Conservation (phyloP, 208 protist genomes). For the Phytomonas serpens region DNA sequence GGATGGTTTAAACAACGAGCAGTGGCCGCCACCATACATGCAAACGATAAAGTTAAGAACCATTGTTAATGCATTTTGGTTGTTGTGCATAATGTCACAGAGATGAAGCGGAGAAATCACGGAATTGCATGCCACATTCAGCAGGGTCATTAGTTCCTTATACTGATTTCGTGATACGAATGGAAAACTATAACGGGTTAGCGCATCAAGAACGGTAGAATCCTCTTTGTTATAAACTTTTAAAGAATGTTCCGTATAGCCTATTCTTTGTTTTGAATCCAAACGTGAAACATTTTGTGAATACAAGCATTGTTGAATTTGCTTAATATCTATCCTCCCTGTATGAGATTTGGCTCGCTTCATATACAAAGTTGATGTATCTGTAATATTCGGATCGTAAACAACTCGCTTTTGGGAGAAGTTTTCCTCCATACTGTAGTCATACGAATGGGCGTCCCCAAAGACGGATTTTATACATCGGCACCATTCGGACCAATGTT, state of each 20-base stretch:
- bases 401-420: slow-evolving; percentile 20
- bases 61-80: slow-evolving; percentile 48
- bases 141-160: not conserved
- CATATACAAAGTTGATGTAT: slow-evolving; percentile 45
- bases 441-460: slow-evolving; percentile 37
- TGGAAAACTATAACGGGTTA: not conserved
- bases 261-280: not conserved
- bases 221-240: not conserved
- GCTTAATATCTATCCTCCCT: slow-evolving; percentile 36
- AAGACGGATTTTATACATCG: slow-evolving; percentile 46
- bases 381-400: slow-evolving; percentile 75
- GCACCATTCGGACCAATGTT: slow-evolving; percentile 71
- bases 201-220: not conserved
- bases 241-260: not conserved
- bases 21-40: slow-evolving; percentile 71
- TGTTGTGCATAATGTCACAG: slow-evolving; percentile 45
- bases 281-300: slow-evolving; percentile 11
- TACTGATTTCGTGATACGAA: not conserved
- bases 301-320: slow-evolving; percentile 43
- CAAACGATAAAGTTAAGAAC: slow-evolving; percentile 53
- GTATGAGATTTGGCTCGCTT: slow-evolving; percentile 49
- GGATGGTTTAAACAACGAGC: slow-evolving; percentile 52
- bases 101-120: slow-evolving; percentile 57
- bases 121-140: slow-evolving; percentile 15
- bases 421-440: slow-evolving; percentile 20